A percentile compares a stretch with the other conserved stretches of the same genome.
These are phyloP conservation scores for Plasmodium reichenowi DNA, from an alignment of 169 alveolate species.

Conservation along the genomic window DNA sequence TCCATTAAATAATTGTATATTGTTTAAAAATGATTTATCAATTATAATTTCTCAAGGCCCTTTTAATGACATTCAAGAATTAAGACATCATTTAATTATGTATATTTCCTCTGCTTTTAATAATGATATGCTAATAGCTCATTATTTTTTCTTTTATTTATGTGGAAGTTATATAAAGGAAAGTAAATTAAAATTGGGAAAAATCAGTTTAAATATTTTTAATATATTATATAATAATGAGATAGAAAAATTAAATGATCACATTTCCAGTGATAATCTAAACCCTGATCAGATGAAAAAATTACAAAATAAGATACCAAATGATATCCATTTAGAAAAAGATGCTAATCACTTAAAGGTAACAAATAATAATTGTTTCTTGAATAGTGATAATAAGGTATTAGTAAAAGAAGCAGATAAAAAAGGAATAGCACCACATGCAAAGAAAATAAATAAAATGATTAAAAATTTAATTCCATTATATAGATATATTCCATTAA, in stretches of 20 bases:
- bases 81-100: conserved; percentile 37
- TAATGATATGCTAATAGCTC: conserved; percentile 48
- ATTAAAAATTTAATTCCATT: conserved; percentile 58
- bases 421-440: not conserved
- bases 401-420: conserved; percentile 4
- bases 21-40: conserved; percentile 47
- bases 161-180: conserved; percentile 70
- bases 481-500: conserved; percentile 65
- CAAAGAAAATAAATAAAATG: conserved; percentile 33
- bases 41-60: conserved; percentile 55
- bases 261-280: not conserved
- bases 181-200: conserved; percentile 55
- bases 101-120: conserved; percentile 40
- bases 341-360: not conserved
- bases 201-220: conserved; percentile 45
- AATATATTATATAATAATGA: conserved; percentile 10
- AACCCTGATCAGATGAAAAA: not conserved
- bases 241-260: not conserved
- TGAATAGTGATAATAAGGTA: not conserved
- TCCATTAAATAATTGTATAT: conserved; percentile 59
- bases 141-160: conserved; percentile 65
- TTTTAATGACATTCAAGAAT: conserved; percentile 23
- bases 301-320: not conserved
- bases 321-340: not conserved
- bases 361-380: not conserved